Evolutionary conservation across 306 rosid species (phyloP), one percentile per base, ranked within the genome.

Genomic region (Cucurbita ficifolia): DNA sequence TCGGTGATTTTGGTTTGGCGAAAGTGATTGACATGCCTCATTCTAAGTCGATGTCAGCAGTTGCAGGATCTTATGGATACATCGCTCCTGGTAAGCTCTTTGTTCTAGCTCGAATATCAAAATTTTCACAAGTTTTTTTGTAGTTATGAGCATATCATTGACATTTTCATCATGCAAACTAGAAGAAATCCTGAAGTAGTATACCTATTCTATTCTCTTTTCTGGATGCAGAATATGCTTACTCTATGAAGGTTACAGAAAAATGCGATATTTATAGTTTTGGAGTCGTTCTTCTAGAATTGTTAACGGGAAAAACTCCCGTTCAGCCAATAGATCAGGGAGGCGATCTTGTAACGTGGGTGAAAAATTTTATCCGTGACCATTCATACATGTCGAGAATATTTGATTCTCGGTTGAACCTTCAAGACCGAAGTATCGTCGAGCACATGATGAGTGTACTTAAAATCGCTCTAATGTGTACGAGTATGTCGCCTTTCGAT

Each of bases 61-160:
- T 95, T 80, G 99, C 99, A 43, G 99, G 99, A 62, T 95, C 99
- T 10, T 95, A 95, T 82, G 99, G 99, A 3, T 95, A 95, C 76
- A 95, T 95, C 65, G 99, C 99, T 79, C 99, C 99, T 39, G 99
- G 97, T 95, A 85, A 76, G 87, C 77, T 77, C 67, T 48, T 29
- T 9, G 24, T 9, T 29, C 0, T 43, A 18, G 10, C 62, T 9
- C 21, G 38, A 52, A 19, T 72, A n/a, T 72, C 17, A 33, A 35
- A 14, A 50, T 1, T 16, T 71, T 71, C 22, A 6, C 45, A 3
- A 22, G 69, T 73, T 76, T 61, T 76, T 62, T 36, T 63, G 17
- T 21, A 10, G 18, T 62, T 29, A 19, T 42, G 33, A 64, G 10
- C 51, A 17, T 64, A 40, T 40, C 71, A 40, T 40, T n/a, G 18